Conservation (phyloP, 805 yeast species). For the Yamadazyma insecticola region DNA sequence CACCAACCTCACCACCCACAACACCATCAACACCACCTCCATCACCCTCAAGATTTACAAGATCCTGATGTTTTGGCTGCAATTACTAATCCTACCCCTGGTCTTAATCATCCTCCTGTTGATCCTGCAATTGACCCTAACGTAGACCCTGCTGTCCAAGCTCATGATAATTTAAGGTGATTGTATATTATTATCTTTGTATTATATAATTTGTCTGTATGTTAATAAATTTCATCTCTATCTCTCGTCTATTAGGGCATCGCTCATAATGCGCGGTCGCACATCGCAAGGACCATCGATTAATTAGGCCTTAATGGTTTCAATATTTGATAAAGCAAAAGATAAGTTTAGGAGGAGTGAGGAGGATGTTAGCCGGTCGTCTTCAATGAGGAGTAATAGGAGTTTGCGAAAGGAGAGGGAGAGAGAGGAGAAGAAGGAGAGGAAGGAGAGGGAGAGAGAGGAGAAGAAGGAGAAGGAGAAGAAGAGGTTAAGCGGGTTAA, state of each 20-base stretch:
- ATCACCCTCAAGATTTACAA: slow-evolving; percentile 20
- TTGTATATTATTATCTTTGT: not conserved
- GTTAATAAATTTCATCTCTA: too few species aligned
- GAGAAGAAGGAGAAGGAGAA: slow-evolving; percentile 9
- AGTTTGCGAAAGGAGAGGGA: not conserved
- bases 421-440: slow-evolving; percentile 1
- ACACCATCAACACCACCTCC: slow-evolving; percentile 14
- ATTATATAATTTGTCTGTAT: too few species aligned
- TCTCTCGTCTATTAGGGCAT: too few species aligned
- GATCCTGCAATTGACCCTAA: slow-evolving; percentile 43
- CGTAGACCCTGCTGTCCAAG: slow-evolving; percentile 41
- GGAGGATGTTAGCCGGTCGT: slow-evolving; percentile 6
- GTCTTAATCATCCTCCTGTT: slow-evolving; percentile 23
- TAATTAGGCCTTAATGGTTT: slow-evolving; percentile 7
- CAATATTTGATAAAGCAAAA: slow-evolving; percentile 10
- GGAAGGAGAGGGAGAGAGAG: too few species aligned
- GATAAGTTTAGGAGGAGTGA: slow-evolving; percentile 8
- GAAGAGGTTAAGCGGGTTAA: slow-evolving; percentile 13
- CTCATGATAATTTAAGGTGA: slow-evolving; percentile 26
- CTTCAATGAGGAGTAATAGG: slow-evolving; percentile 1
- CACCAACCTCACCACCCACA: slow-evolving; percentile 7
- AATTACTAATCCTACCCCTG: slow-evolving; percentile 20
- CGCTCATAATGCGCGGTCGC: too few species aligned
- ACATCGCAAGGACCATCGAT: too few species aligned
- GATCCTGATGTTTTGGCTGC: slow-evolving; percentile 43